Evolutionary conservation across 805 yeast species (phyloP).

Genomic region (Kodamaea restingae): DNA sequence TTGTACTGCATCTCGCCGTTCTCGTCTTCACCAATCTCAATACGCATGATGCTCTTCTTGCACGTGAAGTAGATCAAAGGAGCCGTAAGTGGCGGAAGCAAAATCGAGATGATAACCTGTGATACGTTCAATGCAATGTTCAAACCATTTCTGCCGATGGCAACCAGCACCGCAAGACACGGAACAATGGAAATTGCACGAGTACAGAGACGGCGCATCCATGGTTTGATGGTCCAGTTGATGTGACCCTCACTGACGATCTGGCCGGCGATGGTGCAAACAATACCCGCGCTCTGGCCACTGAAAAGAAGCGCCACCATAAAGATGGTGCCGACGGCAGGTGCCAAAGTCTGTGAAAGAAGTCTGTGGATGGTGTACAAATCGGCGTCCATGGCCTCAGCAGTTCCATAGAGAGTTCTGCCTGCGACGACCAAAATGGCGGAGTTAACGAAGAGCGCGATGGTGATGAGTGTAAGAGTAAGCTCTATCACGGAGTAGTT

Average conservation of each 20-base stretch:
- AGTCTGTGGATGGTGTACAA: constrained; percentile 71
- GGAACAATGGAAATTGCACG: constrained; percentile 79
- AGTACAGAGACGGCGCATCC: constrained; percentile 75
- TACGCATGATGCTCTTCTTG: constrained; percentile 62
- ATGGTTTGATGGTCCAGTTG: constrained; percentile 75
- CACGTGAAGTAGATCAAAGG: constrained; percentile 84
- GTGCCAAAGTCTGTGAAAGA: constrained; percentile 57
- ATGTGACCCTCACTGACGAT: constrained; percentile 89
- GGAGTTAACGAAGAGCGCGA: constrained; percentile 84
- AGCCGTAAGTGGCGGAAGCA: constrained; percentile 79
- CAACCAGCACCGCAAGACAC: constrained; percentile 65
- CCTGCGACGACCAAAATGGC: constrained; percentile 83
- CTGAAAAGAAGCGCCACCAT: constrained; percentile 79
- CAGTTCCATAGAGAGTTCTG: constrained; percentile 64
- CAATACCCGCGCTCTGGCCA: constrained; percentile 89
- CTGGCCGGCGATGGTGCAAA: constrained; percentile 92
- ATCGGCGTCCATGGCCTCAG: constrained; percentile 71
- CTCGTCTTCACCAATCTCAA: constrained; percentile 26
- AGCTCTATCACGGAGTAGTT: constrained; percentile 72
- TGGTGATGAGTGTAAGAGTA: constrained; percentile 62
- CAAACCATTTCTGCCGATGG: constrained; percentile 72
- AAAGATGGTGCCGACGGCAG: constrained; percentile 77
- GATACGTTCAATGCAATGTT: constrained; percentile 73
- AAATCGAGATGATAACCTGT: constrained; percentile 77
- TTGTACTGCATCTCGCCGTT: constrained; percentile 26